phyloP scores from a whole-genome alignment of 768 basidiomycete species.

The Boletus tylopilopsis region DNA sequence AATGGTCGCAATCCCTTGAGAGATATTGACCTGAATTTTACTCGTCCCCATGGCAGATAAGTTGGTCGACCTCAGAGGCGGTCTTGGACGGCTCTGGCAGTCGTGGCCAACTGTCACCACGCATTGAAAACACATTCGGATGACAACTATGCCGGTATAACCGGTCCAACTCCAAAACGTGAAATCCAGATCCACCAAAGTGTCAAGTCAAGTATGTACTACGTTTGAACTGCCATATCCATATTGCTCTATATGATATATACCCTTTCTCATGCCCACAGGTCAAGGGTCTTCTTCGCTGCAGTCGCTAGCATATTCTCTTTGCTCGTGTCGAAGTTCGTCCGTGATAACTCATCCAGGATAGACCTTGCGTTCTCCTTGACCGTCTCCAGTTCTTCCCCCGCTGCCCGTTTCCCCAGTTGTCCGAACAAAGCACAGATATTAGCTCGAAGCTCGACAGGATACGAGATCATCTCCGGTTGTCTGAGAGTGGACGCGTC shows the following conservation, averaged over 20 bases:
- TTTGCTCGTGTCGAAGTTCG: slow-evolving; percentile 30
- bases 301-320: slow-evolving; percentile 34
- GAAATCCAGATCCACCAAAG: too few species aligned
- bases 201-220: too few species aligned
- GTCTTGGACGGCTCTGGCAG: too few species aligned
- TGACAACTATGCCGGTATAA: slow-evolving; percentile 3
- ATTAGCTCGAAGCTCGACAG: slow-evolving; percentile 75
- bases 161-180: slow-evolving; percentile 2
- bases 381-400: slow-evolving; percentile 45
- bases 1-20: slow-evolving; percentile 62
- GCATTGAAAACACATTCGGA: not conserved
- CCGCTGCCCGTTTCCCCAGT: slow-evolving; percentile 49
- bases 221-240: not conserved
- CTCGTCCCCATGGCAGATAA: slow-evolving; percentile 37
- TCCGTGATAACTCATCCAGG: slow-evolving; percentile 47
- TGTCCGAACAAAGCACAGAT: slow-evolving; percentile 70
- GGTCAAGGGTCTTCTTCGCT: slow-evolving; percentile 41
- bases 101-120: too few species aligned
- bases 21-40: slow-evolving; percentile 45
- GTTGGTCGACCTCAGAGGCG: not conserved
- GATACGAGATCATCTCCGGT: slow-evolving; percentile 41
- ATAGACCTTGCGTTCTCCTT: slow-evolving; percentile 49
- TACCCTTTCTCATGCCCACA: slow-evolving; percentile 32
- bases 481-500: slow-evolving; percentile 41
- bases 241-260: not conserved